Evolutionary conservation across 2,329 filamentous ascomycete genomes (phyloP), one percentile per base, ranked within the genome.

Genomic region (Aspergillus nomiae): DNA sequence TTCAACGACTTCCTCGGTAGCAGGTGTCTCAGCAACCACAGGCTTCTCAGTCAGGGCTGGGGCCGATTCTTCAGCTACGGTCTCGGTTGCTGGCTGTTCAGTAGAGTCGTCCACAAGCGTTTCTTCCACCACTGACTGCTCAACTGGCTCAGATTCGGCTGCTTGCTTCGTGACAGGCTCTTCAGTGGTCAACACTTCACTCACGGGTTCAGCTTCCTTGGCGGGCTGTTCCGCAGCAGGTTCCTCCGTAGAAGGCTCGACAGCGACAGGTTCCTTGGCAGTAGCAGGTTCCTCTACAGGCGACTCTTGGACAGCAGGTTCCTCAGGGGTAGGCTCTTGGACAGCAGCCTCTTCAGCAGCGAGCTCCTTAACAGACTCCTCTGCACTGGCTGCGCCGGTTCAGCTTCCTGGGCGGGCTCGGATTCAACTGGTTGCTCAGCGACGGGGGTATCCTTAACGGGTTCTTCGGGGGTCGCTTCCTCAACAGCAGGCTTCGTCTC

Each of bases 1-100:
- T n/a, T 56, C 50, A 46, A 32, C 45, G 36, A 57, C 41, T 59
- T 70, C 61, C 50, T 68, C 62, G 54, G 36, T 50, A 62, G 45
- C 59, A 19, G 58, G 50, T 11, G 53, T 60, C 43, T 69, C 65
- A 30, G 26, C 32, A n/a, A 41, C 34, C 26, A 56, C 38, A 14
- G 58, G 41, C 54, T 54, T 26, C 14, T 41, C 48, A 58, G 45
- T 50, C 4, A 38, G 21, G 34, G 62, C 60, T 53, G 65, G 61
- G 19, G 21, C 41, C 14, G 21, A 4, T n/a, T 26, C 34, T 26
- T 55, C 51, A 16, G 12, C 21, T 32, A 55, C 51, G 11, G 51
- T 61, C 26, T 64, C 51, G 10, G 50, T 21, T 38, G 56, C 50
- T n/a, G 59, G 36, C 32, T 61, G 32, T 21, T 53, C 60, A 34